Evolutionary conservation across 495 filamentous ascomycete species (phyloP).

Genomic region (Geoglossum glabrum): DNA sequence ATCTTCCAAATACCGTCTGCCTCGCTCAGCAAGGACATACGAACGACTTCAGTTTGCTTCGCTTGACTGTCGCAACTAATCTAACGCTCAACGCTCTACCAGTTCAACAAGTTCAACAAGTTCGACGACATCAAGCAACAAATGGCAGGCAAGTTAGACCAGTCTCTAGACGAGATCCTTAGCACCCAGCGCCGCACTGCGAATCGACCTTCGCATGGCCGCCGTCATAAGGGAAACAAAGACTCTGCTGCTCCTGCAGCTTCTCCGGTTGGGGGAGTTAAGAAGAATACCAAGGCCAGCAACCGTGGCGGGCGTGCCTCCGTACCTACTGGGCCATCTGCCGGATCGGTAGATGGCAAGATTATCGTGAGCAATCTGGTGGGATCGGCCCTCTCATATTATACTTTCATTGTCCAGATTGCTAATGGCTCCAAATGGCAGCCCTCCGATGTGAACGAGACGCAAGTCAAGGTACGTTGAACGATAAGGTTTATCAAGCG

Average conservation of each 20-base stretch:
- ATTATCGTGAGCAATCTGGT: constrained; percentile 96
- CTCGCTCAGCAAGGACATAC: background rate
- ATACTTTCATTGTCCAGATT: background rate
- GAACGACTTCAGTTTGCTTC: background rate
- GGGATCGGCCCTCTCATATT: constrained; percentile 23
- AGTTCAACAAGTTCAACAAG: too few species aligned
- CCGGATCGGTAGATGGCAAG: constrained; percentile 55
- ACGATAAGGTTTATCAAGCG: constrained; percentile 32
- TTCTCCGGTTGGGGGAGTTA: constrained; percentile 67
- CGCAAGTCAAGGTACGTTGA: constrained; percentile 98
- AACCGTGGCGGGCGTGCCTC: constrained; percentile 41
- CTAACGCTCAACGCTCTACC: constrained; percentile 3
- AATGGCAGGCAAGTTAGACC: constrained; percentile 88
- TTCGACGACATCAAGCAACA: constrained; percentile 15
- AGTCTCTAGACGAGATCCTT: constrained; percentile 91
- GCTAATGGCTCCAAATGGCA: constrained; percentile 32
- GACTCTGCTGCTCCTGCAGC: constrained; percentile 26
- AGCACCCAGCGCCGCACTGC: constrained; percentile 42
- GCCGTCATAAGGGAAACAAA: constrained; percentile 30
- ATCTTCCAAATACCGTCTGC: background rate
- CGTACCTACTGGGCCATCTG: constrained; percentile 36
- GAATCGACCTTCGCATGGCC: constrained; percentile 32
- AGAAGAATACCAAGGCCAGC: constrained; percentile 50
- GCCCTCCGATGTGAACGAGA: constrained; percentile 88
- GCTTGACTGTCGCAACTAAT: background rate